Evolutionary conservation across 2,329 filamentous ascomycete species (phyloP).

Genomic region (Colletotrichum sp.): DNA sequence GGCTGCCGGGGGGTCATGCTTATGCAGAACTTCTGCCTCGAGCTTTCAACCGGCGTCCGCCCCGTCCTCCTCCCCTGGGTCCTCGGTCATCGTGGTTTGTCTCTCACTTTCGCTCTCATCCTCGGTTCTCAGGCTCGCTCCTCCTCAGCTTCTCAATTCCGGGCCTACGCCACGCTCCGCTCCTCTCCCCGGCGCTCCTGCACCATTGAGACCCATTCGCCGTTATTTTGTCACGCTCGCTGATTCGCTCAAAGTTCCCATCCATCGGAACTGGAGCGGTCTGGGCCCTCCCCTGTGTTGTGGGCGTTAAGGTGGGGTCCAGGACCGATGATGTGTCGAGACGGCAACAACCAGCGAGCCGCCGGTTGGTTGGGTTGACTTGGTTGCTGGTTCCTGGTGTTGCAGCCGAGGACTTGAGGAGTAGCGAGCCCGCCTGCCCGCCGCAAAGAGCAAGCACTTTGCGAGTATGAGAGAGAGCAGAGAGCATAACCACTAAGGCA

Average conservation of each 20-base stretch:
- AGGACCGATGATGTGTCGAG: background rate
- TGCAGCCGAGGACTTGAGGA: background rate
- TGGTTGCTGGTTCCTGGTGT: background rate
- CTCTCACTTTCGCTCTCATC: background rate
- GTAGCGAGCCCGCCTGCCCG: background rate
- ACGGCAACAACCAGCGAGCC: background rate
- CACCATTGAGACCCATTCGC: background rate
- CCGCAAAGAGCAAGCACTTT: background rate
- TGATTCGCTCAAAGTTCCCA: background rate
- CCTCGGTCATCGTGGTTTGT: background rate
- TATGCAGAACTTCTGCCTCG: slow-evolving; percentile 1
- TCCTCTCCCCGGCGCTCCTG: background rate
- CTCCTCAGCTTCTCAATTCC: background rate
- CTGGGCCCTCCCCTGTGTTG: background rate
- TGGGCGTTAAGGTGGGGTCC: background rate
- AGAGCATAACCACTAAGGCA: background rate
- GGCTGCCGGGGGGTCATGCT: background rate
- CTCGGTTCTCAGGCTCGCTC: background rate
- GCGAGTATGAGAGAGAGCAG: background rate
- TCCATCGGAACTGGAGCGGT: background rate
- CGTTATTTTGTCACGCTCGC: background rate
- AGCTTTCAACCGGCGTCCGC: background rate
- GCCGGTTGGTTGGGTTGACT: background rate
- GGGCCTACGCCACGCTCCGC: background rate
- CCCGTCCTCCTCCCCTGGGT: background rate